Base-by-base conservation (phyloP, 768 basidiomycete genomes). In the Termitomyces sp. region DNA sequence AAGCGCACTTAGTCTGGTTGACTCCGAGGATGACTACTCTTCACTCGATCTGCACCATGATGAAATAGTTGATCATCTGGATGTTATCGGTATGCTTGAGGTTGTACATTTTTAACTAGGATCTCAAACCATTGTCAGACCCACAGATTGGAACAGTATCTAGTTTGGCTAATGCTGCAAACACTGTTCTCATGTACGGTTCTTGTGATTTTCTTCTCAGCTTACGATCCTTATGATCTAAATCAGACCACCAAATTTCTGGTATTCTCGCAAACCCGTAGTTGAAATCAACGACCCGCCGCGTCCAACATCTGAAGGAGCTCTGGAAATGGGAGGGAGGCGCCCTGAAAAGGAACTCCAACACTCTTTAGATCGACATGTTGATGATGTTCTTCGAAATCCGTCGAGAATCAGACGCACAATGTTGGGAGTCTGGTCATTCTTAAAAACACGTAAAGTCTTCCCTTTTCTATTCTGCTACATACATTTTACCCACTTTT, bases 21-120 rank as follows among this genome's bases (percentile, higher is more conserved):
- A 59, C 39, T 54, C 58, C 13, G 61, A 57, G n/a, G 37, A 57
- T 20, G 53, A 53, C 18, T 57, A 68, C 47, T 56, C 58, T 42
- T 16, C 14, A 36, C 65, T 68, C 2, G 65, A 72, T 22, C 77
- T 82, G 56, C 87, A 92, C 65, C 82, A 86, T 59, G 88, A 92
- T 64, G 87, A 90, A 63, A 81, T 92, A 47, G 88, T 93, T 5
- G 91, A 92, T 59, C 86, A 92, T 68, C 71, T 94, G 62, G 91
- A 94, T 70, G 86, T 84, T 43, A 88, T 91, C 58, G 88, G 88
- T 86, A 63, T 46, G 75, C 32, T n/a, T 4, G 34, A 6, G 26
- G 16, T 31, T 51, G 9, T 46, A 14, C 20, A 9, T 24, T 57
- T 24, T 27, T 52, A 57, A 4, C 32, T 43, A 9, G 9, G 41